Evolutionary conservation across 31 red algal species (phyloP).

Genomic region (Odonthalia washingtoniensis): DNA sequence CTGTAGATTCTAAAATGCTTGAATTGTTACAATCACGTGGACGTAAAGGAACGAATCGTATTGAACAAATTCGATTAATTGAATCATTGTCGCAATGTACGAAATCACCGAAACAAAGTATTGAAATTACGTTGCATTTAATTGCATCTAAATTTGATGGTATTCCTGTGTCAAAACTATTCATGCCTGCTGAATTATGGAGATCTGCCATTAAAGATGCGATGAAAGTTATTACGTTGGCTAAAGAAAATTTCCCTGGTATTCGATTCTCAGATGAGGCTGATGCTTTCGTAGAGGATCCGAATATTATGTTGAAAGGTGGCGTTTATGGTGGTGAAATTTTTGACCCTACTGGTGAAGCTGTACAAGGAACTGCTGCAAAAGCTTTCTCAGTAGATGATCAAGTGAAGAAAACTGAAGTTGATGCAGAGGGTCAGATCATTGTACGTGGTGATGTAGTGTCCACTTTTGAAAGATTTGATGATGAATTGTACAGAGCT

Average conservation of each 20-base stretch:
- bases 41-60: constrained; percentile 90
- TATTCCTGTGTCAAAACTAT: constrained; percentile 62
- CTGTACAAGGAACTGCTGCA: constrained; percentile 71
- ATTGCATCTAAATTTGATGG: constrained; percentile 97
- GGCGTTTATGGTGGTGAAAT: constrained; percentile 58
- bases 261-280: constrained; percentile 89
- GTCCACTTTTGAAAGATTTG: constrained; percentile 88
- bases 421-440: constrained; percentile 86
- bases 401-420: constrained; percentile 73
- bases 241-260: constrained; percentile 62
- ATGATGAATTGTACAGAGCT: constrained; percentile 91
- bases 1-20: constrained; percentile 78
- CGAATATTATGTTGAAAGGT: constrained; percentile 64
- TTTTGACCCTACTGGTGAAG: constrained; percentile 65
- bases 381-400: constrained; percentile 77
- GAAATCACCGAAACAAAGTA: constrained; percentile 83
- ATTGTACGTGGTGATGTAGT: constrained; percentile 93
- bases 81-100: constrained; percentile 74
- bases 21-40: constrained; percentile 94
- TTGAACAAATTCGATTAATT: constrained; percentile 86
- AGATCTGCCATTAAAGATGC: constrained; percentile 72
- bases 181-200: constrained; percentile 89
- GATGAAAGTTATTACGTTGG: constrained; percentile 67
- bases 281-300: constrained; percentile 67
- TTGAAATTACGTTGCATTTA: constrained; percentile 86